phyloP scores from a whole-genome alignment of 2,329 filamentous ascomycete genomes.

The Cercospora nicotianae region DNA sequence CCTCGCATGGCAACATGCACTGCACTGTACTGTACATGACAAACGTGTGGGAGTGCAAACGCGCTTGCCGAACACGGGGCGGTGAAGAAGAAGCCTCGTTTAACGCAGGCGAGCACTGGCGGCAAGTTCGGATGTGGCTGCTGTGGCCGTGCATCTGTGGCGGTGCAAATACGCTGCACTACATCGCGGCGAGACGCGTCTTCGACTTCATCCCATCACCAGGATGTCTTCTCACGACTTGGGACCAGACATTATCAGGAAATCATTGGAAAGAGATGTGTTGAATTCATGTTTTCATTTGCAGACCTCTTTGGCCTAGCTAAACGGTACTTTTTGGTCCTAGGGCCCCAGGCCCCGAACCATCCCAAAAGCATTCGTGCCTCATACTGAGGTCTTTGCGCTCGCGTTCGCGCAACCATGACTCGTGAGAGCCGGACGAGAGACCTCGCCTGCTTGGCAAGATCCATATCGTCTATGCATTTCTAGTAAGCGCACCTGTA shows the following conservation, averaged over 20 bases:
- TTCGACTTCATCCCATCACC: background rate
- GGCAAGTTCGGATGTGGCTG: background rate
- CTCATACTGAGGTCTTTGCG: background rate
- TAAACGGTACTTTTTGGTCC: background rate
- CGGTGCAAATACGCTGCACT: background rate
- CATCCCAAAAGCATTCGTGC: constrained; percentile 1
- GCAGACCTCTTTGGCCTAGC: background rate
- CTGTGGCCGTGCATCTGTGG: background rate
- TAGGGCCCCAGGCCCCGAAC: background rate
- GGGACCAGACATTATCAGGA: background rate
- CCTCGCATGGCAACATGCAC: background rate
- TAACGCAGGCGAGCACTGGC: background rate
- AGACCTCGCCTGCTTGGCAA: background rate
- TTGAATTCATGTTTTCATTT: background rate
- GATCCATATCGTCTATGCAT: background rate
- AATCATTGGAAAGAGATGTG: background rate
- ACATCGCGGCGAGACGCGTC: background rate
- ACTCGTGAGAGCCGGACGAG: constrained; percentile 1
- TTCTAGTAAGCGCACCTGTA: constrained; percentile 4
- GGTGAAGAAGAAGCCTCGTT: background rate
- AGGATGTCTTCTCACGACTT: background rate
- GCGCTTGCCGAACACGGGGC: background rate
- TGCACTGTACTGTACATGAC: background rate
- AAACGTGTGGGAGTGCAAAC: background rate
- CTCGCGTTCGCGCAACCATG: background rate